Evolutionary conservation across 108 stramenopile species (phyloP), one percentile per base, ranked within the genome.

Genomic region (Cylindrotheca closterium): DNA sequence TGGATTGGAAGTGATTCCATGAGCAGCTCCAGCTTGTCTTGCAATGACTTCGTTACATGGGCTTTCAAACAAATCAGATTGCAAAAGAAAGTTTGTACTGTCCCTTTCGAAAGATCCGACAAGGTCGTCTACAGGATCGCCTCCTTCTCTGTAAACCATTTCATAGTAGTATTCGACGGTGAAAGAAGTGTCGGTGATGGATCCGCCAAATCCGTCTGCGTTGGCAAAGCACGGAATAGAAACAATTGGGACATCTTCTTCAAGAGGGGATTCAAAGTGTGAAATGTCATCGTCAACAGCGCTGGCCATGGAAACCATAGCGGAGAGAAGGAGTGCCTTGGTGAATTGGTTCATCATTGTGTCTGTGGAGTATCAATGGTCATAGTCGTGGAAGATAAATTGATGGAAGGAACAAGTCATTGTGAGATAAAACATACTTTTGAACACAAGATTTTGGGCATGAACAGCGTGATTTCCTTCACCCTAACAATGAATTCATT

Each of bases 121-220:
- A 42, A 42, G 37, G 7, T 42, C 37, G 15, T 42, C 37, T 10
- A 15, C 15, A 7, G 37, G 15, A 15, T 42, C 37, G 7, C 37
- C 37, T 42, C 37, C 37, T 15, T 42, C 15, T 7, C 7, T 42
- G 37, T 42, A 42, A 10, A 10, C 37, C 37, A 42, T 42, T 42
- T 42, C 37, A 15, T 42, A 42, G 15, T 42, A 42, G 37, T 42
- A 42, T 42, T 7, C 7, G 10, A 42, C 37, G 7, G 37, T 42
- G 15, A 42, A 42, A 15, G 15, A 42, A 15, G 10, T 42, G 37
- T 42, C 37, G 7, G 37, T 42, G 10, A 42, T 10, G 37, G 37
- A 10, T n/a, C 63, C 63, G 34, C 51, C 63, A 37, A 64, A 64
- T 54, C 63, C 63, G 26, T 52, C 32, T 1, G 28, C 25, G 32